These are phyloP conservation scores for Colletotrichum godetiae DNA, from an alignment of 2,329 filamentous ascomycete genomes.

Conservation along the genomic window DNA sequence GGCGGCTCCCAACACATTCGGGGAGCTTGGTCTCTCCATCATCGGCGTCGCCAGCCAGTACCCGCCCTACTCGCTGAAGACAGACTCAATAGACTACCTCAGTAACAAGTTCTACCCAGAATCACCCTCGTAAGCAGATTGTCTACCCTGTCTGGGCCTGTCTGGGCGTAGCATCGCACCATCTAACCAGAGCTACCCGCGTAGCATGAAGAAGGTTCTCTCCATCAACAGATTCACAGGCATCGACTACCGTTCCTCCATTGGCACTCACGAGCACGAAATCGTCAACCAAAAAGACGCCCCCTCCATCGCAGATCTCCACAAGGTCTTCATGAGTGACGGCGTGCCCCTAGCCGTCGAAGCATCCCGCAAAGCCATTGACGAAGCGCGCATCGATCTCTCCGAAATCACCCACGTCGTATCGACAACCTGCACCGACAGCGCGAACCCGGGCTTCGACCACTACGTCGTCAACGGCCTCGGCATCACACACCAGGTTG, in stretches of 20 bases:
- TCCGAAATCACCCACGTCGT: conserved; percentile 74
- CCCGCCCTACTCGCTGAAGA: conserved; percentile 64
- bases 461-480: conserved; percentile 71
- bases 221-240: conserved; percentile 74
- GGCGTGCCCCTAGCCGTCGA: conserved; percentile 68
- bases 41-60: conserved; percentile 70
- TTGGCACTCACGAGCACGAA: conserved; percentile 70
- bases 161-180: no score
- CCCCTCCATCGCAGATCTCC: conserved; percentile 67
- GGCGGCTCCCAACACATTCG: conserved; percentile 54
- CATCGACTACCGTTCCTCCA: conserved; percentile 71
- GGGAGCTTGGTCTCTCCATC: conserved; percentile 69
- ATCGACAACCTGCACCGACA: conserved; percentile 76
- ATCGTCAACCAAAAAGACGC: conserved; percentile 66
- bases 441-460: conserved; percentile 76
- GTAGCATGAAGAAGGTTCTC: conserved; percentile 71
- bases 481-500: conserved; percentile 66
- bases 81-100: conserved; percentile 63
- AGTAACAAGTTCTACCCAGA: conserved; percentile 69
- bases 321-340: conserved; percentile 65
- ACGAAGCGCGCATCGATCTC: conserved; percentile 62
- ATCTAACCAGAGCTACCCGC: no score
- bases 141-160: no score
- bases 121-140: conserved; percentile 63
- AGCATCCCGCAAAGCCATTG: conserved; percentile 66